phyloP scores from a whole-genome alignment of 306 rosid species.

The Begonia loranthoides region DNA sequence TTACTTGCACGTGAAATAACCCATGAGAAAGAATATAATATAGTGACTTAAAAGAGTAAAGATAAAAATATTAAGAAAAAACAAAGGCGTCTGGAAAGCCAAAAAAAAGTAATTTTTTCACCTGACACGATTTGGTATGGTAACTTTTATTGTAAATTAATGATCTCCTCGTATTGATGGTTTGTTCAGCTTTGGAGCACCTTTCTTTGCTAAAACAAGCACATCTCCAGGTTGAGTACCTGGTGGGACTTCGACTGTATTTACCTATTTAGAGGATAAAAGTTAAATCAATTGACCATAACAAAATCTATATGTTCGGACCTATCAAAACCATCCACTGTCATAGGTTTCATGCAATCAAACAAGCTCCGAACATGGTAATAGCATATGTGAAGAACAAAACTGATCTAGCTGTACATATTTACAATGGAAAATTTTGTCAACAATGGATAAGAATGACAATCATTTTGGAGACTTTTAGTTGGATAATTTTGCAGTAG shows the following conservation, averaged over 20 bases:
- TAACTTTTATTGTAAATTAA: constrained; percentile 70
- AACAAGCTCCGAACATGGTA: no score
- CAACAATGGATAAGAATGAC: no score
- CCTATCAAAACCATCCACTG: no score
- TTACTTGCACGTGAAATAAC: no score
- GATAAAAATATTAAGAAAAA: neutral
- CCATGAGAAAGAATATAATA: no score
- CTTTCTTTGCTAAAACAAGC: constrained; percentile 74
- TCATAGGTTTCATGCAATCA: no score
- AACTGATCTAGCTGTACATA: no score
- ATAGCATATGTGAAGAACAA: no score
- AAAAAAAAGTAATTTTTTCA: constrained; percentile 8
- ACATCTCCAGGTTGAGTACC: constrained; percentile 92
- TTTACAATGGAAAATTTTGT: no score
- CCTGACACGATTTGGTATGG: constrained; percentile 85
- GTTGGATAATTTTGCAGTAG: no score
- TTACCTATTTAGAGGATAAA: constrained; percentile 41
- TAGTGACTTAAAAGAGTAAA: neutral
- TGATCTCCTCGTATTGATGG: constrained; percentile 94
- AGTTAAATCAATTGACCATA: neutral
- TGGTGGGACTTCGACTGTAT: constrained; percentile 86
- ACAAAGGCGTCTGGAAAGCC: neutral
- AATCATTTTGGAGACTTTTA: no score
- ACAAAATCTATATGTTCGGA: no score
- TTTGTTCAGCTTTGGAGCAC: constrained; percentile 80